Evolutionary conservation across 2,329 filamentous ascomycete species (phyloP).

Genomic region (Amylocarpus encephaloides): DNA sequence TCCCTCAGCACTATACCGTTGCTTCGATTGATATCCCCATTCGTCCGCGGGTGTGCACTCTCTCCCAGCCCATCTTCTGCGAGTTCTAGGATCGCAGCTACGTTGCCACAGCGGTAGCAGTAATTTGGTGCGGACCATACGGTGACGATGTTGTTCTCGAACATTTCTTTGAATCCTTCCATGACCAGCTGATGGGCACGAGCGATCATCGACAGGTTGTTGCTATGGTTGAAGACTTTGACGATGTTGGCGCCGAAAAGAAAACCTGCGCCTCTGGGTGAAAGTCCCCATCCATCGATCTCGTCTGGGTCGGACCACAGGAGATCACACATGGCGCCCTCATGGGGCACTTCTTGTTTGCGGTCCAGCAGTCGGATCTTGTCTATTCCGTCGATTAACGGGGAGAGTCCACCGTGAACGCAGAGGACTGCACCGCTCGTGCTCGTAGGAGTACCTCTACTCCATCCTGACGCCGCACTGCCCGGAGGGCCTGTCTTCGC

Average conservation of each 20-base stretch:
- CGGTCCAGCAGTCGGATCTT: conserved; percentile 92
- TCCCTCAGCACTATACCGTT: conserved; percentile 47
- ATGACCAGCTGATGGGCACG: conserved; percentile 96
- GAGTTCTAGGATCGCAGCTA: conserved; percentile 89
- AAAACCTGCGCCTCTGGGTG: conserved; percentile 72
- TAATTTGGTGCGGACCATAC: conserved; percentile 99
- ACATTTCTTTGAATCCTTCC: conserved; percentile 99
- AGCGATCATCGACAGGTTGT: conserved; percentile 86
- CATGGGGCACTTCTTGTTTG: conserved; percentile 97
- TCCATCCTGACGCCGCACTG: conserved; percentile 68
- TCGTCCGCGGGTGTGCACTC: conserved; percentile 30
- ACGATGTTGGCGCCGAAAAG: conserved; percentile 94
- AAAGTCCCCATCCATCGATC: conserved; percentile 94
- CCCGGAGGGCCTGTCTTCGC: conserved; percentile 66
- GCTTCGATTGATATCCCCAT: conserved; percentile 46
- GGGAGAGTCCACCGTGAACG: conserved; percentile 89
- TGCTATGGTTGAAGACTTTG: conserved; percentile 89
- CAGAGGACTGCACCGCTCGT: conserved; percentile 81
- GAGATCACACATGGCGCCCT: conserved; percentile 97
- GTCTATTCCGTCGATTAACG: conserved; percentile 86
- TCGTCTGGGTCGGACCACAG: conserved; percentile 98
- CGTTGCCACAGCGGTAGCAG: conserved; percentile 87
- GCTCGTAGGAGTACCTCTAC: conserved; percentile 57
- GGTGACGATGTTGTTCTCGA: conserved; percentile 89
- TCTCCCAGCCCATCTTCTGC: conserved; percentile 81